Base-by-base conservation (phyloP, 1,139 yeast genomes). In the Hyphopichia buzzinii region DNA sequence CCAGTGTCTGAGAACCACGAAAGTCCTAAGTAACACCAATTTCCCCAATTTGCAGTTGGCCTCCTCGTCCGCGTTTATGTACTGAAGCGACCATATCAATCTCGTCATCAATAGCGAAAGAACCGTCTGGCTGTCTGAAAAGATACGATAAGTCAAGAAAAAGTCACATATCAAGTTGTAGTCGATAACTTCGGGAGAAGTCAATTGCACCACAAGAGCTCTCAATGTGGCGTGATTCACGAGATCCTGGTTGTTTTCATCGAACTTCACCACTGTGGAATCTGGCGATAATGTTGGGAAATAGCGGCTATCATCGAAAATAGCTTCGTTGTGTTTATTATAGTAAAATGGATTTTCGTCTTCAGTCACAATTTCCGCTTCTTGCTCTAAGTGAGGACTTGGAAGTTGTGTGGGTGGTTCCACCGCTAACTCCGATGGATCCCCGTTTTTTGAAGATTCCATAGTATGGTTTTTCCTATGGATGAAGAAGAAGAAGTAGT, bases 1-100 rank as follows among this genome's bases (percentile, higher is more conserved):
- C 96, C 97, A 92, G 59, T 88, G 96, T 50, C 97, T 74, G 33
- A 92, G 52, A 25, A 86, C 82, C 27, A 88, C 96, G 64, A 90
- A 92, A 0, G 95, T 83, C 47, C 97, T 73, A 27, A 90, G 75
- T n/a, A 87, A 65, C 1, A 84, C 84, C 35, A 84, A 67, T 44
- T 82, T 77, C 4, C 94, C 95, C 8, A 75, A 55, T 41, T 67
- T 74, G n/a, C 60, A 56, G 30, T 64, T 62, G 16, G 63, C 54
- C 19, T 57, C 64, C 29, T 46, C 50, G 30, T 41, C 48, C 32
- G 57, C 68, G 50, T 55, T 67, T 52, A 54, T 62, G 48, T 50
- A 66, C 43, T 74, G 77, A 27, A 88, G 58, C 17, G 90, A 78
- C 96, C 96, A 87, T 12, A 77, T 70, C 30, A 89, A 64, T 36